These are phyloP conservation scores for Rhodotorula toruloides DNA, from an alignment of 768 basidiomycete genomes.

Conservation along the genomic window DNA sequence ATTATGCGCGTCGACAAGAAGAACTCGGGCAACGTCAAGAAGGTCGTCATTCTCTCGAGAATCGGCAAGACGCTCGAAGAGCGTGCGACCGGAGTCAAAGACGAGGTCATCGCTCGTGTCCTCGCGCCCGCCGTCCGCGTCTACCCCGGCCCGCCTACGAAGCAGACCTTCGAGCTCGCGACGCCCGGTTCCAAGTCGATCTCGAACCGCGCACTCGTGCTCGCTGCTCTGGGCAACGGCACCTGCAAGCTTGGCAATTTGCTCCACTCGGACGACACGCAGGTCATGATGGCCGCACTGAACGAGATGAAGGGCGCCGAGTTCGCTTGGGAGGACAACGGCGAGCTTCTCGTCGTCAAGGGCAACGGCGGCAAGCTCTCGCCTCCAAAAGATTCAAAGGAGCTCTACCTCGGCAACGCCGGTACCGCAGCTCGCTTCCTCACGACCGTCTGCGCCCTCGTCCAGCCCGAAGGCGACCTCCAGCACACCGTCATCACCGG, in stretches of 20 bases:
- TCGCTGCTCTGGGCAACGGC: slow-evolving; percentile 84
- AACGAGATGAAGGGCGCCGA: slow-evolving; percentile 82
- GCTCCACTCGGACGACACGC: slow-evolving; percentile 94
- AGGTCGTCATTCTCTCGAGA: slow-evolving; percentile 80
- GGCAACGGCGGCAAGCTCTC: slow-evolving; percentile 75
- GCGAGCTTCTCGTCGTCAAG: slow-evolving; percentile 85
- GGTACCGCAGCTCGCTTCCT: slow-evolving; percentile 97
- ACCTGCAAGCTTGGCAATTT: slow-evolving; percentile 83
- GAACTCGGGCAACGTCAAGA: slow-evolving; percentile 86
- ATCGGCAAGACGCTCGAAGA: slow-evolving; percentile 91
- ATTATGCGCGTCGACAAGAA: slow-evolving; percentile 91
- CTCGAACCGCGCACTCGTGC: slow-evolving; percentile 85
- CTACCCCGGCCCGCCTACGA: slow-evolving; percentile 54
- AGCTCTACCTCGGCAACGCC: slow-evolving; percentile 92
- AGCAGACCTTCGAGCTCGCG: slow-evolving; percentile 60
- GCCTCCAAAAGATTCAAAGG: slow-evolving; percentile 69
- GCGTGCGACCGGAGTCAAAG: slow-evolving; percentile 77
- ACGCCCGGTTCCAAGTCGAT: slow-evolving; percentile 96
- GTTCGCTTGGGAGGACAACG: slow-evolving; percentile 93
- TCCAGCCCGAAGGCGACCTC: slow-evolving; percentile 53
- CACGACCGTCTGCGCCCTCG: slow-evolving; percentile 89
- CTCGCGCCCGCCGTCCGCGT: slow-evolving; percentile 76
- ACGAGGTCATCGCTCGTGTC: slow-evolving; percentile 72
- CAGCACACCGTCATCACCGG: slow-evolving; percentile 78
- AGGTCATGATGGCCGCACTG: slow-evolving; percentile 97